Conservation (phyloP, 202 grass and related monocot genomes). For the Alloteropsis angusta region DNA sequence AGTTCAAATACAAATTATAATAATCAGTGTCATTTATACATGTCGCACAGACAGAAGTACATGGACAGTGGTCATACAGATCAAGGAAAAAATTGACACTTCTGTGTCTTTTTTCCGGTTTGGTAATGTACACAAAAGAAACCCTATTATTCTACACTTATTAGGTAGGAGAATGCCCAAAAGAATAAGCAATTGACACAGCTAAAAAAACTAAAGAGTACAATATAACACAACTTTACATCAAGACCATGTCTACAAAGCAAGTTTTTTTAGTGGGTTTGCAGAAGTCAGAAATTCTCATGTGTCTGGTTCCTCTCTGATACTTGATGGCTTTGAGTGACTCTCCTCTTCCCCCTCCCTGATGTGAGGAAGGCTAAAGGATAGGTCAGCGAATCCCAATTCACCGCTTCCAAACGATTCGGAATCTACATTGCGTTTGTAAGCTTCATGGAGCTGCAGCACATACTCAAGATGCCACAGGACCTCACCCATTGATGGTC, state of each 20-base stretch:
- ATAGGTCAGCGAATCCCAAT: constrained; percentile 58
- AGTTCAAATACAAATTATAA: not conserved
- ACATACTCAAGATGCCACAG: constrained; percentile 96
- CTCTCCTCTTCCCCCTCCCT: constrained; percentile 54
- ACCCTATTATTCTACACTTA: constrained; percentile 51
- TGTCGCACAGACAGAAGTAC: constrained; percentile 24
- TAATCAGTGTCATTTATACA: constrained; percentile 45
- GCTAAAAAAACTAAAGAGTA: constrained; percentile 19
- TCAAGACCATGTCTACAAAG: constrained; percentile 3
- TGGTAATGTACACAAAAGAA: constrained; percentile 44
- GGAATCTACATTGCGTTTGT: constrained; percentile 51
- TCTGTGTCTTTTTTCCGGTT: not conserved
- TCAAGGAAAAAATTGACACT: constrained; percentile 31
- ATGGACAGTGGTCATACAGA: constrained; percentile 14
- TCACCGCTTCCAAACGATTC: constrained; percentile 83
- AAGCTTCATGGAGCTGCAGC: constrained; percentile 79
- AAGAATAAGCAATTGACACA: constrained; percentile 22
- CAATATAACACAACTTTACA: constrained; percentile 40
- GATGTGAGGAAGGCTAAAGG: constrained; percentile 66
- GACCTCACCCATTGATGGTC: constrained; percentile 82
- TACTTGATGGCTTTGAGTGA: constrained; percentile 35
- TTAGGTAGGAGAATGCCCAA: constrained; percentile 29
- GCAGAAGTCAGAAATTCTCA: constrained; percentile 21
- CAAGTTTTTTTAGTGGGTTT: constrained; percentile 13
- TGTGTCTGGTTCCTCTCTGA: constrained; percentile 34